Conservation (phyloP, 495 filamentous ascomycete genomes). For the Penicillium lagena region DNA sequence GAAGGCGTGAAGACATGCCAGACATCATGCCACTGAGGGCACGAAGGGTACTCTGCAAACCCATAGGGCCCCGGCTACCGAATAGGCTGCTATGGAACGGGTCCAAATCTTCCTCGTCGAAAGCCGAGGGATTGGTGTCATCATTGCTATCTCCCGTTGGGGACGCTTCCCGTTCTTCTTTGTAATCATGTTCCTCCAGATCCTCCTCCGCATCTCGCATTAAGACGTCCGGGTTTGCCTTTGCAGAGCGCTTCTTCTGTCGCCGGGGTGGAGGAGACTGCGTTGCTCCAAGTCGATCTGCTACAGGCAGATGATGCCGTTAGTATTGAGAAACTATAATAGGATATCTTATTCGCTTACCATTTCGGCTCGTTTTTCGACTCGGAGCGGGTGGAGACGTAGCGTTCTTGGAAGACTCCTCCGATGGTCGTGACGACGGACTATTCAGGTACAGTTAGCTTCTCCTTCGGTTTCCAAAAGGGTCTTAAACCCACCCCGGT, state of each 20-base stretch:
- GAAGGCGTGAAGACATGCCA: conserved; percentile 69
- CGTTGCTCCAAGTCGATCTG: conserved; percentile 28
- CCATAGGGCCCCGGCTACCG: conserved; percentile 56
- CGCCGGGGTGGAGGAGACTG: conserved; percentile 30
- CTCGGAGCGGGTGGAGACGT: conserved; percentile 50
- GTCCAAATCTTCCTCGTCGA: conserved; percentile 68
- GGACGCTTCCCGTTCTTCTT: conserved; percentile 30
- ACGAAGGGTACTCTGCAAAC: conserved; percentile 76
- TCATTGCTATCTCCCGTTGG: conserved; percentile 58
- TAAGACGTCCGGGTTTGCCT: conserved; percentile 44
- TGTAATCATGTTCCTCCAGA: conserved; percentile 27
- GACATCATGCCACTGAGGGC: conserved; percentile 88
- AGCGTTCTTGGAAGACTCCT: conserved; percentile 31
- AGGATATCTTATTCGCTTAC: conserved; percentile 3
- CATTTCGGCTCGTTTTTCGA: conserved; percentile 60
- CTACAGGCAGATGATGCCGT: not conserved
- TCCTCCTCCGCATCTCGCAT: conserved; percentile 47
- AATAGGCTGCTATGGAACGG: conserved; percentile 70
- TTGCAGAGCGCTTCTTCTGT: conserved; percentile 51
- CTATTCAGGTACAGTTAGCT: conserved; percentile 13
- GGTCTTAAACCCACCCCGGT: conserved; percentile 53
- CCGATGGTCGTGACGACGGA: conserved; percentile 37
- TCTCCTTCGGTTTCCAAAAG: not conserved
- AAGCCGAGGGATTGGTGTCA: conserved; percentile 40
- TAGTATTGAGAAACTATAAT: too few species aligned